Evolutionary conservation across 202 grass and related monocot species (phyloP), one percentile per base, ranked within the genome.

Genomic region (Panicum virgatum): DNA sequence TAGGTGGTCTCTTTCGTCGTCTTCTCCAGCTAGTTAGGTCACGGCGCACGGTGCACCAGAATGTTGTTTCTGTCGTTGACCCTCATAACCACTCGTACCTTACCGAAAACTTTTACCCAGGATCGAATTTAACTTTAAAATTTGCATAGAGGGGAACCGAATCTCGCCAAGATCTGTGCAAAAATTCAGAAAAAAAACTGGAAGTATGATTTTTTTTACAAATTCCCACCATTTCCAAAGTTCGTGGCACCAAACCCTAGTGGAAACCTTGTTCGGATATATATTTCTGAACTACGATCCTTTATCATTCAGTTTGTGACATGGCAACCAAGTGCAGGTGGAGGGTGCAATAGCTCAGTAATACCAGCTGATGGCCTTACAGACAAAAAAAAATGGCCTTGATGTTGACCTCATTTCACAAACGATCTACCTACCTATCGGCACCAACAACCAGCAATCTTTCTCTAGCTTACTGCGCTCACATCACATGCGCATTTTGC

Each of bases 401-500:
- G 69, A 72, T n/a, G 46, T 14, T 52, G 69, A 72, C 29, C 27
- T 72, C 45, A 12, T 51, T 72, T 72, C 46, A 16, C 34, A 1
- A n/a, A 18, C 44, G 1, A 34, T 20, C 69, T 52, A 72, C 46
- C 46, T 12, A 12, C 45, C 27, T 51, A 29, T 20, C 51, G 50
- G 16, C 26, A 72, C 26, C 45, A 72, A 2, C 69, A 72, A 72
- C 68, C 45, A 51, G 45, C 45, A 72, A 51, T 32, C 25, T 47
- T 71, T 52, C 16, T 36, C 8, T 36, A 52, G 46, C 29, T 52
- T 34, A 34, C 69, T 34, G 69, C 26, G 2, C 69, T 72, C 46
- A 36, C 69, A 52, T 72, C 69, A 72, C 29, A n/a, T 5, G 69
- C 69, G 30, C 57, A 63, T 56, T 68, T 66, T 82, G 66, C 50